Evolutionary conservation across 306 rosid genomes (phyloP).

Genomic region (Urtica urens): DNA sequence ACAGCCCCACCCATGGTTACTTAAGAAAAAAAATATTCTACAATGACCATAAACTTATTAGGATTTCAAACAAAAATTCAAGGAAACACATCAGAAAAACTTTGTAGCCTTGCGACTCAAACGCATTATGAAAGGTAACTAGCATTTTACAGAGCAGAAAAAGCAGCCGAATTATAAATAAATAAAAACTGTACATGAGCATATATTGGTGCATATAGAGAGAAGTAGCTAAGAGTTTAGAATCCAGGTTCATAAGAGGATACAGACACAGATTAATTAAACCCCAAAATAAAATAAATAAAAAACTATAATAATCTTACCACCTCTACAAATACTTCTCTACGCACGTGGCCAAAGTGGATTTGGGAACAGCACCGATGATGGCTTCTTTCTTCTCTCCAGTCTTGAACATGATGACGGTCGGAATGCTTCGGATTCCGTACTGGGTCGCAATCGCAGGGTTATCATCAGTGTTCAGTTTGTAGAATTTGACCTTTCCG

Average conservation of each 20-base stretch:
- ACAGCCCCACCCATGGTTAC: too few relatives aligned
- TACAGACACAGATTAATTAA: conserved; percentile 25
- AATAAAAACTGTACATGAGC: conserved; percentile 46
- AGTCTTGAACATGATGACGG: conserved; percentile 60
- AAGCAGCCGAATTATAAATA: conserved; percentile 24
- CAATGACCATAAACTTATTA: too few relatives aligned
- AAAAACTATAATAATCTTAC: conserved; percentile 19
- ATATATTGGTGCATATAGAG: conserved; percentile 23
- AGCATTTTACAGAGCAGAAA: conserved; percentile 13
- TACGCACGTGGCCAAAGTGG: conserved; percentile 59
- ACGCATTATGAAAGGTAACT: conserved; percentile 14
- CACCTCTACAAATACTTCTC: conserved; percentile 70
- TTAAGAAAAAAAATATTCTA: too few relatives aligned
- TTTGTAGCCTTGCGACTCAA: too few relatives aligned
- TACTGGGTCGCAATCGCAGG: conserved; percentile 53
- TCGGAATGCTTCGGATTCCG: conserved; percentile 88
- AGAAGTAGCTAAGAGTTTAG: conserved; percentile 20
- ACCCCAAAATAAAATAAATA: too few relatives aligned
- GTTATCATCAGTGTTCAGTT: conserved; percentile 64
- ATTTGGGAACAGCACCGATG: conserved; percentile 82
- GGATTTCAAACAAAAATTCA: too few relatives aligned
- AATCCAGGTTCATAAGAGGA: conserved; percentile 16
- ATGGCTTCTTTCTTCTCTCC: conserved; percentile 84
- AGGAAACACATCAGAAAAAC: too few relatives aligned
- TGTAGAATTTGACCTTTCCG: conserved; percentile 81